Evolutionary conservation across 2,329 filamentous ascomycete genomes (phyloP).

Genomic region (Macrophomina phaseolina): DNA sequence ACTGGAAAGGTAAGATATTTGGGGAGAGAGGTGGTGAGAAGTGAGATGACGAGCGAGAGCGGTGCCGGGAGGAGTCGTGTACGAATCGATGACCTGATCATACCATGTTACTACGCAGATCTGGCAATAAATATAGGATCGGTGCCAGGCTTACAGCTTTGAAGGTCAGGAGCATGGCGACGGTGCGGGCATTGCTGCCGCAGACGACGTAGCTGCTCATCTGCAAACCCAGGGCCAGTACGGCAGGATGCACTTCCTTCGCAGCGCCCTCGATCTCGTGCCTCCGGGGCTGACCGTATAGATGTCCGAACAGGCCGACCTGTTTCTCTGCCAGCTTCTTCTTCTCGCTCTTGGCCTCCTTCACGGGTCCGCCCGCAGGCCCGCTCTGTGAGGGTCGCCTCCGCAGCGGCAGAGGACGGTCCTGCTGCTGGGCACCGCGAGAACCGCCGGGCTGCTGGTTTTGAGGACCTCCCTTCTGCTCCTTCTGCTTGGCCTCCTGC

Average conservation of each 20-base stretch:
- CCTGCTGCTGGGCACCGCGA: constrained; percentile 37
- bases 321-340: constrained; percentile 57
- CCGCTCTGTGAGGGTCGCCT: constrained; percentile 41
- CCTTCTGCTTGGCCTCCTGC: constrained; percentile 47
- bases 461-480: constrained; percentile 40
- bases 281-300: constrained; percentile 77
- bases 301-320: constrained; percentile 79
- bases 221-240: constrained; percentile 85
- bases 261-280: constrained; percentile 65
- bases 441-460: constrained; percentile 41
- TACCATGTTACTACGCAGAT: constrained; percentile 25
- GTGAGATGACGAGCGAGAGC: constrained; percentile 91
- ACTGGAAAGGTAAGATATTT: constrained; percentile 92
- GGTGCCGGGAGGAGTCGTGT: constrained; percentile 82
- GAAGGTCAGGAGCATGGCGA: constrained; percentile 87
- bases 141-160: constrained; percentile 67
- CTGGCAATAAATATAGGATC: too few species aligned
- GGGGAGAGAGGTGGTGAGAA: constrained; percentile 86
- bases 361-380: constrained; percentile 33
- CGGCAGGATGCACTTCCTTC: constrained; percentile 82
- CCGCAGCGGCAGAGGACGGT: constrained; percentile 36
- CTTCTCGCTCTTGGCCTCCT: constrained; percentile 42
- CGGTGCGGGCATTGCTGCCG: constrained; percentile 85
- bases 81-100: constrained; percentile 82
- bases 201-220: constrained; percentile 88